phyloP scores from a whole-genome alignment of 371 early-diverging fungal species.

The Actinomucor elegans region DNA sequence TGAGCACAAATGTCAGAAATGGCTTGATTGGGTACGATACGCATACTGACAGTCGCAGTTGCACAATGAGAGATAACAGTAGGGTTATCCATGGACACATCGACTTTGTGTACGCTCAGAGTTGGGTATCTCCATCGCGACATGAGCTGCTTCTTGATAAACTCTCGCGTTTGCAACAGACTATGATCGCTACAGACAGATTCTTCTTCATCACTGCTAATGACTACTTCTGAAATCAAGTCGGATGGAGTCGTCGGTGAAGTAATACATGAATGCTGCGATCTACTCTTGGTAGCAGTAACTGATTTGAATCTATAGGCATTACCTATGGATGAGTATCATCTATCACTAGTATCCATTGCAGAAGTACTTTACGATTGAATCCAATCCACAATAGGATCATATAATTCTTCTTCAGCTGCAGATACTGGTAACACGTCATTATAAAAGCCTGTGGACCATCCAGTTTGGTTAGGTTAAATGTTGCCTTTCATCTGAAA shows the following conservation, averaged over 20 bases:
- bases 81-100: slow-evolving; percentile 68
- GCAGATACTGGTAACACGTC: slow-evolving; percentile 53
- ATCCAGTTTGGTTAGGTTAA: no score
- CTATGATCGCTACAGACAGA: neutral
- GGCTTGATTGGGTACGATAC: slow-evolving; percentile 80
- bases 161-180: slow-evolving; percentile 5
- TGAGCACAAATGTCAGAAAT: slow-evolving; percentile 59
- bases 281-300: slow-evolving; percentile 15
- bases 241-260: slow-evolving; percentile 20
- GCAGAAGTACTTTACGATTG: no score
- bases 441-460: slow-evolving; percentile 55
- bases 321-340: slow-evolving; percentile 10
- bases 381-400: slow-evolving; percentile 52
- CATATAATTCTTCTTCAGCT: slow-evolving; percentile 57
- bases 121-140: slow-evolving; percentile 81
- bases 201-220: slow-evolving; percentile 7
- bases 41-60: slow-evolving; percentile 73
- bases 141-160: slow-evolving; percentile 60
- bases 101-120: slow-evolving; percentile 81
- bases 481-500: no score
- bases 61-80: slow-evolving; percentile 78
- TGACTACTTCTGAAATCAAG: slow-evolving; percentile 11
- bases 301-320: slow-evolving; percentile 8
- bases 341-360: no score
- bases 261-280: slow-evolving; percentile 34